phyloP scores from a whole-genome alignment of 139 green algal genomes.

The Tetradesmus lagerheimii region DNA sequence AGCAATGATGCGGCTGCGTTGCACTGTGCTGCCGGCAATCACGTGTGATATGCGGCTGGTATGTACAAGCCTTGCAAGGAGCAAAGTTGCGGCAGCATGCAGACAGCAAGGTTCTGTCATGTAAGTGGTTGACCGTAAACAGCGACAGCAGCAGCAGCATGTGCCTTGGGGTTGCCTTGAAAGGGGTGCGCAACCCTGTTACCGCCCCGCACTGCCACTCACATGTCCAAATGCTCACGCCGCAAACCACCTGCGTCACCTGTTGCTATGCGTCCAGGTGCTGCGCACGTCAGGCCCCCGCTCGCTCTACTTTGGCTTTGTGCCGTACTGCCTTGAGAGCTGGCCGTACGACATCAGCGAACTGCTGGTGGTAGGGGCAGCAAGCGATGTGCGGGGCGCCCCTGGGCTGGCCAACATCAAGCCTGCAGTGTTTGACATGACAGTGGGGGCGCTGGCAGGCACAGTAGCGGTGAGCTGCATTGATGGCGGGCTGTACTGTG shows the following conservation, averaged over 20 bases:
- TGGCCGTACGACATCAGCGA: slow-evolving; percentile 59
- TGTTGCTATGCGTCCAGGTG: background rate
- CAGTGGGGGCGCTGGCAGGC: slow-evolving; percentile 52
- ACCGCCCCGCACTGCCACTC: too few relatives aligned
- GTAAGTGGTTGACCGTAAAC: too few relatives aligned
- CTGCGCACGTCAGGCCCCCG: slow-evolving; percentile 29
- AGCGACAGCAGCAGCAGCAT: background rate
- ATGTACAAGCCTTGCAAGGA: too few relatives aligned
- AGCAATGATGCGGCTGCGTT: too few relatives aligned
- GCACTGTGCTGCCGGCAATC: too few relatives aligned
- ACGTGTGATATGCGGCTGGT: too few relatives aligned
- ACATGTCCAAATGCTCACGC: too few relatives aligned
- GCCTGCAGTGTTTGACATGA: slow-evolving; percentile 9
- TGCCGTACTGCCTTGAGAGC: slow-evolving; percentile 65
- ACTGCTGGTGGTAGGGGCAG: slow-evolving; percentile 55
- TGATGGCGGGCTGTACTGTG: background rate
- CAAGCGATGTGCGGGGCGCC: slow-evolving; percentile 35
- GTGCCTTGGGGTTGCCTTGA: too few relatives aligned
- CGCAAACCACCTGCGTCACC: background rate
- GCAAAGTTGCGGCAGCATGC: too few relatives aligned
- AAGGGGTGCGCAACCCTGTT: too few relatives aligned
- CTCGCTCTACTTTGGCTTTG: slow-evolving; percentile 56
- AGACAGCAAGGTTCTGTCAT: too few relatives aligned
- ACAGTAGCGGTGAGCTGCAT: background rate
- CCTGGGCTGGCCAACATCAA: background rate